Conservation (phyloP, 108 stramenopile species). For the Discostella stelligeroides region DNA sequence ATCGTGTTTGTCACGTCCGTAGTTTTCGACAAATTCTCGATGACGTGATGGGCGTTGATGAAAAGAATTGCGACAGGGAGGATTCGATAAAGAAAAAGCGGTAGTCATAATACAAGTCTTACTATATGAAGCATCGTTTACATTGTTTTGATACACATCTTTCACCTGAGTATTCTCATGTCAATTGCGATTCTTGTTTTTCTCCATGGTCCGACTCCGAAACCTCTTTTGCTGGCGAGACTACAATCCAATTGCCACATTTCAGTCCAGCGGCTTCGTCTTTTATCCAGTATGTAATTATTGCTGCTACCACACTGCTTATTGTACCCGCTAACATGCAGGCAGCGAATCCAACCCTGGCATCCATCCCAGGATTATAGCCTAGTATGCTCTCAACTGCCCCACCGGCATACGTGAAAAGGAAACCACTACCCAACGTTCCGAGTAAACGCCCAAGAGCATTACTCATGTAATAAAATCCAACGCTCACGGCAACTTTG, state of each 20-base stretch:
- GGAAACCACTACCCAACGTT: conserved; percentile 86
- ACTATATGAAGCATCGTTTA: too few relatives aligned
- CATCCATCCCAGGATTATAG: conserved; percentile 68
- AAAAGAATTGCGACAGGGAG: background rate
- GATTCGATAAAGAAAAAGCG: background rate
- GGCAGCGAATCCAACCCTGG: conserved; percentile 71
- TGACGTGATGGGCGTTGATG: conserved; percentile 28
- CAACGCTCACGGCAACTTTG: conserved; percentile 91
- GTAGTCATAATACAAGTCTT: background rate
- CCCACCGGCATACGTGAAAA: conserved; percentile 89
- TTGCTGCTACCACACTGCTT: conserved; percentile 72
- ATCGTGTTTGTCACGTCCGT: background rate
- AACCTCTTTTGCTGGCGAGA: conserved; percentile 8
- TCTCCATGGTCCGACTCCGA: conserved; percentile 1
- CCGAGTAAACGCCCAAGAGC: conserved; percentile 91
- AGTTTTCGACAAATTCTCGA: conserved; percentile 42
- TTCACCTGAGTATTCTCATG: too few relatives aligned
- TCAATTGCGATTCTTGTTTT: background rate
- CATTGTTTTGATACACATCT: too few relatives aligned
- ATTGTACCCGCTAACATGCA: conserved; percentile 86
- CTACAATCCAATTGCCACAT: conserved; percentile 63
- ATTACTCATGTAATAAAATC: conserved; percentile 97
- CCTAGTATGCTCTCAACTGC: conserved; percentile 41
- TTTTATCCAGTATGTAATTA: conserved; percentile 74
- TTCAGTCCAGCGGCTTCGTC: conserved; percentile 75